phyloP scores from a whole-genome alignment of 108 stramenopile species.

The Pinguiococcus pyrenoidosus region DNA sequence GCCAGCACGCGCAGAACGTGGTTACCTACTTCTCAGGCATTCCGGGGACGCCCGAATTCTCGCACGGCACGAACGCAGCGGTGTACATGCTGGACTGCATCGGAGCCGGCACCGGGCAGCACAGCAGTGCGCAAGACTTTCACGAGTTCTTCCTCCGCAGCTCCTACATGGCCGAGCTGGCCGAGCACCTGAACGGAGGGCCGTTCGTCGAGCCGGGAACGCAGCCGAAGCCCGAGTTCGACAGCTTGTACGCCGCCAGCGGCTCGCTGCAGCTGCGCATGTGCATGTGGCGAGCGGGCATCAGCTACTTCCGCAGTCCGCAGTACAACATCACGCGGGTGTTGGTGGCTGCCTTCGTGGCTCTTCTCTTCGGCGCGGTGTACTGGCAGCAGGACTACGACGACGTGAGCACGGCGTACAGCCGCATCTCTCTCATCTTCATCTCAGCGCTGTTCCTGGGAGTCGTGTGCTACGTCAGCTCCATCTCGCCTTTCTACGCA shows the following conservation, averaged over 20 bases:
- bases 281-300: neutral
- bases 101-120: conserved; percentile 11
- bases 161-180: too few species aligned
- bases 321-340: conserved; percentile 4
- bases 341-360: conserved; percentile 1
- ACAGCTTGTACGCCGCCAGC: neutral
- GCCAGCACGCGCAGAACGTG: neutral
- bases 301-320: conserved; percentile 7
- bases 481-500: neutral
- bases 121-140: neutral
- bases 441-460: neutral
- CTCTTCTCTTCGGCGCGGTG: conserved; percentile 2
- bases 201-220: neutral
- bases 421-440: neutral
- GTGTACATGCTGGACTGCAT: conserved; percentile 16
- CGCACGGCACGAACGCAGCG: conserved; percentile 3
- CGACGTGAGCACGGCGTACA: neutral
- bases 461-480: neutral
- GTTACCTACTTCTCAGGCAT: neutral
- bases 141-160: neutral
- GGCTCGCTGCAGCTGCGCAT: conserved; percentile 1
- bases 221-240: neutral
- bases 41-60: neutral
- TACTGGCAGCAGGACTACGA: conserved; percentile 1
- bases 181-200: too few species aligned